Evolutionary conservation across 148 eudicot species (phyloP).

Genomic region (Rheum nobile): DNA sequence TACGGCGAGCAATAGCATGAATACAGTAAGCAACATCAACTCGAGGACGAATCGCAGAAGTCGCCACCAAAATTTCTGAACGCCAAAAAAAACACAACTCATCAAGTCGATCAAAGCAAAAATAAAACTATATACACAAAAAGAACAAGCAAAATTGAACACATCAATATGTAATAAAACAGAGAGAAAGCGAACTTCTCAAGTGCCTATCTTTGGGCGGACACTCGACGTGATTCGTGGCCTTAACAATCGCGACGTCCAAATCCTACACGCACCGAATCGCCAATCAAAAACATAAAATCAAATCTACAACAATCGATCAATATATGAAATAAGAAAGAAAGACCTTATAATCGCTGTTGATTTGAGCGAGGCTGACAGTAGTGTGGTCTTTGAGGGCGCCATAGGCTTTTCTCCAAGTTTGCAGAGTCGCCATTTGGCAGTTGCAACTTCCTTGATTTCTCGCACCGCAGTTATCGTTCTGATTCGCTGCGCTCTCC

Average conservation of each 20-base stretch:
- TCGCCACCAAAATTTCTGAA: constrained; percentile 72
- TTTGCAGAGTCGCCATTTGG: constrained; percentile 64
- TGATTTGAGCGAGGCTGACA: constrained; percentile 90
- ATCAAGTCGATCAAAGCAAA: background rate
- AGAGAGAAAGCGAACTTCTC: constrained; percentile 41
- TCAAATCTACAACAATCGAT: background rate
- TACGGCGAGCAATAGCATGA: constrained; percentile 79
- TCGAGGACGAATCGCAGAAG: constrained; percentile 72
- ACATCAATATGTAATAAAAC: background rate
- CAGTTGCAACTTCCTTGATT: constrained; percentile 2
- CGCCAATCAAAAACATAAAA: background rate
- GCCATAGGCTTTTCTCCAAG: constrained; percentile 85
- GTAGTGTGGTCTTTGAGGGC: constrained; percentile 89
- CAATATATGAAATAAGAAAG: background rate
- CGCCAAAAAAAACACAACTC: background rate
- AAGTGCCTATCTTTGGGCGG: constrained; percentile 89
- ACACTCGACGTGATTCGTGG: constrained; percentile 83
- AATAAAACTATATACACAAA: no score
- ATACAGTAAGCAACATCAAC: constrained; percentile 96
- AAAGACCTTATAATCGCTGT: constrained; percentile 75
- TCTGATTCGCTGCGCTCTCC: background rate
- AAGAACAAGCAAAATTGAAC: background rate
- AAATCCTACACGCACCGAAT: constrained; percentile 41
- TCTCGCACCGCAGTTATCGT: constrained; percentile 26
- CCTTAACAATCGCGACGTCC: constrained; percentile 90